Evolutionary conservation across 148 eudicot genomes (phyloP).

Genomic region (Salicornia ramosissima): DNA sequence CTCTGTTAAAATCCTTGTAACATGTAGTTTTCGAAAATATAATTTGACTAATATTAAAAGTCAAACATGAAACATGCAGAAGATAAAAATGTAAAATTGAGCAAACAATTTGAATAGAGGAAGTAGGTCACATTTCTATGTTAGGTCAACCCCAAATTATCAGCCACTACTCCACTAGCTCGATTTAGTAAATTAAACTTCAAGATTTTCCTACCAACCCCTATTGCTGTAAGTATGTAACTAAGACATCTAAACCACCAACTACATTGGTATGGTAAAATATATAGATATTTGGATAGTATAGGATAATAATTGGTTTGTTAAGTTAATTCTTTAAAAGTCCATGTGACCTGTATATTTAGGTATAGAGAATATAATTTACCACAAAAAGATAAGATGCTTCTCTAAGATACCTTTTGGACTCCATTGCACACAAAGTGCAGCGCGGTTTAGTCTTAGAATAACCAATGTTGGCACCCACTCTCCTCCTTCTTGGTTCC

Average conservation of each 20-base stretch:
- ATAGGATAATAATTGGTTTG: background rate
- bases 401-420: conserved; percentile 56
- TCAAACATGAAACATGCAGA: too few relatives aligned
- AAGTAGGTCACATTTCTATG: background rate
- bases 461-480: conserved; percentile 99
- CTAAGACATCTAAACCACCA: background rate
- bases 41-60: too few relatives aligned
- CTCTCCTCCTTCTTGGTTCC: conserved; percentile 75
- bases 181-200: background rate
- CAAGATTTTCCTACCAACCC: background rate
- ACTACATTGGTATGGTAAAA: background rate
- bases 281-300: background rate
- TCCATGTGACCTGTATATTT: background rate
- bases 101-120: too few relatives aligned
- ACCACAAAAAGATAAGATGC: background rate
- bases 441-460: conserved; percentile 93
- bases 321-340: background rate
- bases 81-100: background rate
- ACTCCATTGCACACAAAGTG: conserved; percentile 99
- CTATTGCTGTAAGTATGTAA: background rate
- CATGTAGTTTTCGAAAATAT: too few relatives aligned
- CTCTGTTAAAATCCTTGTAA: too few relatives aligned
- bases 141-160: background rate
- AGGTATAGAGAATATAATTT: background rate
- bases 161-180: background rate